phyloP scores from a whole-genome alignment of 805 yeast species.

The Ogataea nakhonphanomensis region DNA sequence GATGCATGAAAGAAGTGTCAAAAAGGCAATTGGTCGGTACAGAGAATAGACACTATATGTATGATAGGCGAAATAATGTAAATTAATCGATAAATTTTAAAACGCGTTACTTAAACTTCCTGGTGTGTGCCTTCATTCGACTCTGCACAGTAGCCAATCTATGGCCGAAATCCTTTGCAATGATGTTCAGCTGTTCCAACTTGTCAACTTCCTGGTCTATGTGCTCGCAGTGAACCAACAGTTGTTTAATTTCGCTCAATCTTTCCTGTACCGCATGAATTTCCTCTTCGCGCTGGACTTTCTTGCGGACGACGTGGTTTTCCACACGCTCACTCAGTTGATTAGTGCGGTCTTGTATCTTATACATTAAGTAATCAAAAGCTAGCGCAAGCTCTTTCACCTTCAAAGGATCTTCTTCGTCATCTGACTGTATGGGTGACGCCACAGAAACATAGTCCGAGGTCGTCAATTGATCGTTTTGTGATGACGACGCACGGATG shows the following conservation, averaged over 20 bases:
- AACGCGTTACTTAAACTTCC: slow-evolving; percentile 12
- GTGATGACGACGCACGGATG: slow-evolving; percentile 14
- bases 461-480: slow-evolving; percentile 14
- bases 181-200: slow-evolving; percentile 31
- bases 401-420: slow-evolving; percentile 56
- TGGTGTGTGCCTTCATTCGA: slow-evolving; percentile 17
- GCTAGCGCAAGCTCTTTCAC: slow-evolving; percentile 56
- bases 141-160: slow-evolving; percentile 25
- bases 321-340: slow-evolving; percentile 33
- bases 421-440: slow-evolving; percentile 2
- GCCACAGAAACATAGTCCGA: slow-evolving; percentile 7
- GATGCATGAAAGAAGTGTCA: slow-evolving; percentile 16
- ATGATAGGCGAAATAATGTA: slow-evolving; percentile 11
- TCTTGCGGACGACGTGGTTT: slow-evolving; percentile 24
- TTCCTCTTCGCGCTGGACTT: slow-evolving; percentile 23
- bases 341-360: slow-evolving; percentile 54
- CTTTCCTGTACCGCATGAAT: slow-evolving; percentile 20
- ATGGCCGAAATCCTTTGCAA: slow-evolving; percentile 29
- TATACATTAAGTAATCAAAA: slow-evolving; percentile 63
- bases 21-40: slow-evolving; percentile 17
- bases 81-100: slow-evolving; percentile 4
- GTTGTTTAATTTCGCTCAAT: slow-evolving; percentile 16
- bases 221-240: slow-evolving; percentile 25
- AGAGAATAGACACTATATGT: slow-evolving; percentile 11
- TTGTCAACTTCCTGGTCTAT: slow-evolving; percentile 32